Evolutionary conservation across 2,329 filamentous ascomycete genomes (phyloP).

Genomic region (Dactylellina sp.): DNA sequence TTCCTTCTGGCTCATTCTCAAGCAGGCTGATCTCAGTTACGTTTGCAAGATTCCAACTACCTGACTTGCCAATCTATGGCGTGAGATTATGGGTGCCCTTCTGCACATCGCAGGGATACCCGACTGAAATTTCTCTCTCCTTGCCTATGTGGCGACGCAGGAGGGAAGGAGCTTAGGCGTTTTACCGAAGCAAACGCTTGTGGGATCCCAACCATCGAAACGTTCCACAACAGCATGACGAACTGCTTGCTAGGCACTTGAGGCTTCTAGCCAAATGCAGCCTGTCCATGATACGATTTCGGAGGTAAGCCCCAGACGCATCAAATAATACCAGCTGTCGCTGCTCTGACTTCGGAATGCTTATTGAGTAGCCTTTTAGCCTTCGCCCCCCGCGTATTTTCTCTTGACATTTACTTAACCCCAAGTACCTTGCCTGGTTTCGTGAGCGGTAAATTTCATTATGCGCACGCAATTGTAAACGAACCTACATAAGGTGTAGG

Average conservation of each 20-base stretch:
- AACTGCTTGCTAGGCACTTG: slow-evolving; percentile 38
- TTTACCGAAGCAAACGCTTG: slow-evolving; percentile 50
- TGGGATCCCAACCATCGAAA: slow-evolving; percentile 41
- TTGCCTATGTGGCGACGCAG: slow-evolving; percentile 57
- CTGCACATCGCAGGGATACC: slow-evolving; percentile 49
- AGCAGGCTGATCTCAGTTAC: slow-evolving; percentile 53
- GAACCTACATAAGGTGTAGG: slow-evolving; percentile 50
- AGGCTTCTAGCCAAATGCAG: slow-evolving; percentile 54
- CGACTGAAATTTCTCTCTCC: slow-evolving; percentile 37
- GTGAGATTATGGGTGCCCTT: slow-evolving; percentile 55
- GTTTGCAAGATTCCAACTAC: slow-evolving; percentile 51
- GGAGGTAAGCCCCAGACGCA: slow-evolving; percentile 44
- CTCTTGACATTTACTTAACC: slow-evolving; percentile 42
- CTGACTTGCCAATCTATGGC: slow-evolving; percentile 42
- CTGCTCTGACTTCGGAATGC: slow-evolving; percentile 48
- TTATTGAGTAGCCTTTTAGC: slow-evolving; percentile 53
- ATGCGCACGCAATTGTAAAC: slow-evolving; percentile 51
- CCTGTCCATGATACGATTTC: slow-evolving; percentile 44
- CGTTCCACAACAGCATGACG: slow-evolving; percentile 56
- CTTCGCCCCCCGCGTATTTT: slow-evolving; percentile 51
- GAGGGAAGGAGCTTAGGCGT: slow-evolving; percentile 55
- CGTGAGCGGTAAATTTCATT: slow-evolving; percentile 56
- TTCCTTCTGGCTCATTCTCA: slow-evolving; percentile 42
- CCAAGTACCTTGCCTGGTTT: slow-evolving; percentile 54
- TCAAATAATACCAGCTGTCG: slow-evolving; percentile 17